Evolutionary conservation across 352 stramenopile genomes (phyloP).

Genomic region (Thalassiosira hispida): DNA sequence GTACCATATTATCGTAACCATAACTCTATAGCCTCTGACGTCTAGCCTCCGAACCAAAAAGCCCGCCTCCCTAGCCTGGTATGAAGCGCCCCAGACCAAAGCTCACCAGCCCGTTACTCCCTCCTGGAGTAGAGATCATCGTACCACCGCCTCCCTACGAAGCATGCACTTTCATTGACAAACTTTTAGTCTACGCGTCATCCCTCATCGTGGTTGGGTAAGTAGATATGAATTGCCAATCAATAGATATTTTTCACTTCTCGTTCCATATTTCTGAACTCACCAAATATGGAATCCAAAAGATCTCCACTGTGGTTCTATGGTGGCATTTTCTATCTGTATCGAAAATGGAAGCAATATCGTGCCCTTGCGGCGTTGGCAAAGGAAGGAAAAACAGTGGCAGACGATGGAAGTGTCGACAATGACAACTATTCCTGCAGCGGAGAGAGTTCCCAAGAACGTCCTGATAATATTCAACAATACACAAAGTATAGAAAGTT

Average conservation of each 20-base stretch:
- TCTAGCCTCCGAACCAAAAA: not conserved
- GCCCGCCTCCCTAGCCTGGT: not conserved
- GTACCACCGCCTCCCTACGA: constrained; percentile 37
- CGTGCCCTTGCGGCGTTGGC: constrained; percentile 18
- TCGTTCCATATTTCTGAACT: no score
- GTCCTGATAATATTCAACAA: constrained; percentile 6
- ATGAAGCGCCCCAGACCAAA: not conserved
- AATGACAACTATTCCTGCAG: constrained; percentile 27
- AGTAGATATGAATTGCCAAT: no score
- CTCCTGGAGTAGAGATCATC: constrained; percentile 45
- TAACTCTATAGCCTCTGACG: no score
- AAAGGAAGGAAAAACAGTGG: not conserved
- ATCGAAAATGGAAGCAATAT: constrained; percentile 51
- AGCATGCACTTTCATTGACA: constrained; percentile 44
- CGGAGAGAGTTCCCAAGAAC: constrained; percentile 25
- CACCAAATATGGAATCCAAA: no score
- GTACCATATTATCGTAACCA: no score
- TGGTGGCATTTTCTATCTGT: constrained; percentile 48
- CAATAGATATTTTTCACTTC: no score
- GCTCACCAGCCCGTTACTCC: constrained; percentile 27
- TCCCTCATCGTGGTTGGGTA: constrained; percentile 50
- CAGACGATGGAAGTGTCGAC: not conserved
- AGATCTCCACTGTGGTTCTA: constrained; percentile 59
- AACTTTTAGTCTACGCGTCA: constrained; percentile 47
- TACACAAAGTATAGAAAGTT: constrained; percentile 25